phyloP scores from a whole-genome alignment of 2,329 filamentous ascomycete genomes.

The Tetracladium maxilliforme region DNA sequence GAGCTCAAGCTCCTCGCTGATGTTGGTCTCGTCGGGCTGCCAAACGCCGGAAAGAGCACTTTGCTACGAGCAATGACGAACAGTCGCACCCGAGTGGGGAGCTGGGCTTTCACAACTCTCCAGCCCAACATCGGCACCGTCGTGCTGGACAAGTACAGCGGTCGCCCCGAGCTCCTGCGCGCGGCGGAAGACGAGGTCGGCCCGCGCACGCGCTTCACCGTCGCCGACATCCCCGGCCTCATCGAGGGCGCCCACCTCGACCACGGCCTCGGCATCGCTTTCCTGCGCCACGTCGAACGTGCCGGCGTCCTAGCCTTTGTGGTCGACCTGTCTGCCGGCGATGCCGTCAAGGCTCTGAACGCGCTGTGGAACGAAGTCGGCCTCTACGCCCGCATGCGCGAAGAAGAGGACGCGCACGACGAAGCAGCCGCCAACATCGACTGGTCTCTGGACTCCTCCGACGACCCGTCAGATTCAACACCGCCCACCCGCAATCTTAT shows the following conservation, averaged over 20 bases:
- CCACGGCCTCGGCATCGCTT: conserved; percentile 78
- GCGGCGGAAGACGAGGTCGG: conserved; percentile 28
- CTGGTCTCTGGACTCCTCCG: conserved; percentile 39
- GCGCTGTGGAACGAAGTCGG: conserved; percentile 83
- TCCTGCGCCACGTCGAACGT: conserved; percentile 86
- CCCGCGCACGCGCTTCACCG: conserved; percentile 67
- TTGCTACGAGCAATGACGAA: conserved; percentile 77
- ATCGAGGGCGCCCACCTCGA: conserved; percentile 89
- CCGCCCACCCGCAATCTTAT: too few relatives aligned
- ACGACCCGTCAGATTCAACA: conserved; percentile 29
- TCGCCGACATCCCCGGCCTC: conserved; percentile 90
- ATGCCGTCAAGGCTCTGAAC: conserved; percentile 66
- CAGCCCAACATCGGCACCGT: conserved; percentile 94
- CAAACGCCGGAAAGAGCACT: conserved; percentile 93
- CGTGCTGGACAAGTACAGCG: conserved; percentile 74
- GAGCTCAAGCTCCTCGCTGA: conserved; percentile 93
- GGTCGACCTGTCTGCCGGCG: conserved; percentile 65
- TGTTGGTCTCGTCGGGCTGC: conserved; percentile 84
- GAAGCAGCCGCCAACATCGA: conserved; percentile 48
- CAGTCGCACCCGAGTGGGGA: conserved; percentile 75
- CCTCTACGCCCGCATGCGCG: conserved; percentile 57
- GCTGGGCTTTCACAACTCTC: conserved; percentile 94
- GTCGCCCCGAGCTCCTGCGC: conserved; percentile 44
- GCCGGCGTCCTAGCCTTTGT: conserved; percentile 90
- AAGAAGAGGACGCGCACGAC: conserved; percentile 55